Conservation (phyloP, 371 early-diverging fungal genomes). For the Rhizomucor pusillus region DNA sequence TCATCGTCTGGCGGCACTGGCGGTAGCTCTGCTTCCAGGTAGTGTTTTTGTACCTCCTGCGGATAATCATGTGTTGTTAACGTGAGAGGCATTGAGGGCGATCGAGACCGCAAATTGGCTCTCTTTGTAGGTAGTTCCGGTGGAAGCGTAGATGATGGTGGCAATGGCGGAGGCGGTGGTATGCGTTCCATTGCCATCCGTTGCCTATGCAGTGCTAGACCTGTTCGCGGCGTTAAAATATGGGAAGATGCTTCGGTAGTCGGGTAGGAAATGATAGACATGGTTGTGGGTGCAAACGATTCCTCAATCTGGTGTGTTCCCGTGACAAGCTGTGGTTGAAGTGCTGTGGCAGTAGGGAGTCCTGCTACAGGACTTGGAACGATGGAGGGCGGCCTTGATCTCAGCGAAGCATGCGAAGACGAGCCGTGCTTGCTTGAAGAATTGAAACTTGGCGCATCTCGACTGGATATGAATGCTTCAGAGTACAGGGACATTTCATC, state of each 20-base stretch:
- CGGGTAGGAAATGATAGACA: constrained; percentile 2
- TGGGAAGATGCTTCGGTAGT: constrained; percentile 5
- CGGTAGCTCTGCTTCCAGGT: constrained; percentile 6
- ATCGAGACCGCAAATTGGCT: background rate
- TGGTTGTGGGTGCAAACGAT: constrained; percentile 14
- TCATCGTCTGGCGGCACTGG: constrained; percentile 4
- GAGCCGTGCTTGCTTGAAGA: constrained; percentile 24
- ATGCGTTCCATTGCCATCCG: background rate
- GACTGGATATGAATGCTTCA: constrained; percentile 15
- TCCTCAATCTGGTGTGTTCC: constrained; percentile 23
- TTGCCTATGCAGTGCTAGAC: constrained; percentile 4
- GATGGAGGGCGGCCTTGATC: constrained; percentile 35
- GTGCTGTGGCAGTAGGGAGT: constrained; percentile 31
- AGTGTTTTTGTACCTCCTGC: constrained; percentile 3
- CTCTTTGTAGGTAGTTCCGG: background rate
- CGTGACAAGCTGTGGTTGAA: constrained; percentile 17
- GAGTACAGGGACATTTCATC: constrained; percentile 26
- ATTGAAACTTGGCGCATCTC: constrained; percentile 32
- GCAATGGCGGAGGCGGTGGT: background rate
- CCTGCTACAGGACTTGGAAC: constrained; percentile 32
- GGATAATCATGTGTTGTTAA: background rate
- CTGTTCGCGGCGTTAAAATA: constrained; percentile 7
- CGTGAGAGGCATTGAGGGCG: background rate
- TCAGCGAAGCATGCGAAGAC: constrained; percentile 22
- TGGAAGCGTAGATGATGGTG: background rate